phyloP scores from a whole-genome alignment of 306 rosid genomes.

The Vachellia collinsii region DNA sequence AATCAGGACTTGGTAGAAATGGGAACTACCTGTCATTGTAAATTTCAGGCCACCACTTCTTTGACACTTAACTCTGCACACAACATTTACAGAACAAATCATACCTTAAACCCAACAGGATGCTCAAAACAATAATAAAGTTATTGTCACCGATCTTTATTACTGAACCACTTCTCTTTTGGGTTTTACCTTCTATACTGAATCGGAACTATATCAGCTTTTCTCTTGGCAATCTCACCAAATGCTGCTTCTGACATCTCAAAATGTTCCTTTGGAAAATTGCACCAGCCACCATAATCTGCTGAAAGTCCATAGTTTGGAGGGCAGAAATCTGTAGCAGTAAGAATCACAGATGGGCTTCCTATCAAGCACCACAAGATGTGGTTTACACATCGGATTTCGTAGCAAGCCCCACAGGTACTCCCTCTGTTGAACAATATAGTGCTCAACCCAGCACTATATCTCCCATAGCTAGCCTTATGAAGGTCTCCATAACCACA shows the following conservation, averaged over 20 bases:
- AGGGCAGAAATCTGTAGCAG: conserved; percentile 96
- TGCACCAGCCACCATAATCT: conserved; percentile 99
- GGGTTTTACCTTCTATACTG: conserved; percentile 85
- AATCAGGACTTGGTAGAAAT: conserved; percentile 83
- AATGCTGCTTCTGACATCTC: conserved; percentile 93
- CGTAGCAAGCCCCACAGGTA: conserved; percentile 92
- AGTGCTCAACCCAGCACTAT: conserved; percentile 89
- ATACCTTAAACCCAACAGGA: conserved; percentile 5
- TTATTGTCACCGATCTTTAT: neutral
- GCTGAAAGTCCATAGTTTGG: conserved; percentile 84
- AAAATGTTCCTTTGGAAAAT: conserved; percentile 88
- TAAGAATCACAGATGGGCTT: conserved; percentile 82
- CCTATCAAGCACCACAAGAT: conserved; percentile 90
- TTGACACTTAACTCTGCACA: conserved; percentile 82
- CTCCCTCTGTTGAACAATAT: conserved; percentile 87
- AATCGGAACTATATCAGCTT: conserved; percentile 87
- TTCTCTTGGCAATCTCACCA: conserved; percentile 71
- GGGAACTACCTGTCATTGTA: conserved; percentile 71
- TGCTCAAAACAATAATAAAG: conserved; percentile 28
- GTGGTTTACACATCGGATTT: conserved; percentile 93
- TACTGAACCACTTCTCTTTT: conserved; percentile 3
- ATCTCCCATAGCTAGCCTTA: conserved; percentile 69
- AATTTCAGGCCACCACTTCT: conserved; percentile 74
- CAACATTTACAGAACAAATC: conserved; percentile 25
- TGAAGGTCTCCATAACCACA: conserved; percentile 98